These are phyloP conservation scores for Rubia balearica DNA, from an alignment of 305 asterid species.

Conservation along the genomic window DNA sequence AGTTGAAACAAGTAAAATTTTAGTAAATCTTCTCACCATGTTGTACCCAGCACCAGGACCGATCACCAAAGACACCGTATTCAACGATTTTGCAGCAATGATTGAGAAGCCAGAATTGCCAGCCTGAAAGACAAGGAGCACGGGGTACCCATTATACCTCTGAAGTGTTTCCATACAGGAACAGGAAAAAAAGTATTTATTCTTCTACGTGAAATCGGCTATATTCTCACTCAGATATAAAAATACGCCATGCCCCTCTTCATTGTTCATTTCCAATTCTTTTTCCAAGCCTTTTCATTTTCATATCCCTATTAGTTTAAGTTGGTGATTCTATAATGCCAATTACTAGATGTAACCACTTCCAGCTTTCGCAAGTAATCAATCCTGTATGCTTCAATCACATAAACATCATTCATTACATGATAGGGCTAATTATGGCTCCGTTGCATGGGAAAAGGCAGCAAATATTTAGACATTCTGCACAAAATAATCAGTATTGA, in stretches of 20 bases:
- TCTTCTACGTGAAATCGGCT: too few species aligned
- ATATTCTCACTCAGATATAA: too few species aligned
- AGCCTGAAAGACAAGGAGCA: constrained; percentile 34
- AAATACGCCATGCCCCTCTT: neutral
- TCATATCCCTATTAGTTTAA: neutral
- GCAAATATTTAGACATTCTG: too few species aligned
- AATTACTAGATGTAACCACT: neutral
- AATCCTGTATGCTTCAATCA: neutral
- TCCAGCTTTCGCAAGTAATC: neutral
- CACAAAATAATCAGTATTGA: constrained; percentile 4
- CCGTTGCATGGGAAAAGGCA: too few species aligned
- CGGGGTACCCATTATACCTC: neutral
- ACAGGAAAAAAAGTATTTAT: neutral
- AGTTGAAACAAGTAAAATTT: neutral
- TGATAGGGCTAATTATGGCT: too few species aligned
- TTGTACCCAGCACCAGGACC: constrained; percentile 97
- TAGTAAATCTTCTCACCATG: constrained; percentile 40
- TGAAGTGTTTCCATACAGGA: neutral
- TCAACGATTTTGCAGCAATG: constrained; percentile 45
- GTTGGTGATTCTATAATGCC: neutral
- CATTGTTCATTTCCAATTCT: neutral
- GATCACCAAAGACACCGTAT: constrained; percentile 52
- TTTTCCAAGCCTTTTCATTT: neutral
- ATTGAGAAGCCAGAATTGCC: constrained; percentile 74
- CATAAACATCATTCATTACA: neutral